phyloP scores from a whole-genome alignment of 345 rosid genomes.

The Litchi chinensis region DNA sequence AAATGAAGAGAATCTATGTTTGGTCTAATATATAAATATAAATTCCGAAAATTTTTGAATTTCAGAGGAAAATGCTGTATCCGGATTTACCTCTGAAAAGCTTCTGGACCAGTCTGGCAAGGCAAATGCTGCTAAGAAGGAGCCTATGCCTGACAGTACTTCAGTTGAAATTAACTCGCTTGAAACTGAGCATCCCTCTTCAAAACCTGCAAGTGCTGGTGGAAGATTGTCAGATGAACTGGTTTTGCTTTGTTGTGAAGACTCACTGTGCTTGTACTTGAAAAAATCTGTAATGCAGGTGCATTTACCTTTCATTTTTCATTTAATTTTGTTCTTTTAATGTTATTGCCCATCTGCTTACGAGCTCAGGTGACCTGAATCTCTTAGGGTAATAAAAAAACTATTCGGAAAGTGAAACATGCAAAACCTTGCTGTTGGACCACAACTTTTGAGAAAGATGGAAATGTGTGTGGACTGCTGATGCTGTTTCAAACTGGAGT shows the following conservation, averaged over 20 bases:
- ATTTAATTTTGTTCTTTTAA: neutral
- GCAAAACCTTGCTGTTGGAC: conserved; percentile 54
- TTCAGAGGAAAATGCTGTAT: conserved; percentile 27
- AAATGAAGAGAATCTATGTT: neutral
- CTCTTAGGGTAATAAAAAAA: conserved; percentile 38
- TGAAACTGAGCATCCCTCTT: conserved; percentile 24
- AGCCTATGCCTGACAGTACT: conserved; percentile 18
- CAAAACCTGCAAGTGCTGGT: conserved; percentile 16
- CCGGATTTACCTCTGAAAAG: conserved; percentile 25
- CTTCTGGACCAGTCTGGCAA: conserved; percentile 17
- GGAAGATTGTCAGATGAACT: conserved; percentile 27
- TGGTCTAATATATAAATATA: conserved; percentile 6
- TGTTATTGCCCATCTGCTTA: conserved; percentile 16
- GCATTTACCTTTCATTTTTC: conserved; percentile 9
- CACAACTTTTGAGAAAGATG: conserved; percentile 44
- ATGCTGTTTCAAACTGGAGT: conserved; percentile 51
- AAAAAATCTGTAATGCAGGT: conserved; percentile 51
- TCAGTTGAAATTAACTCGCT: conserved; percentile 17
- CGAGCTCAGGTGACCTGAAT: conserved; percentile 21
- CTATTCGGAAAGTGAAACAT: conserved; percentile 43
- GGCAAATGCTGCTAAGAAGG: conserved; percentile 19
- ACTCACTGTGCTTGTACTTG: conserved; percentile 37
- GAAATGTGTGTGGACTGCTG: conserved; percentile 42
- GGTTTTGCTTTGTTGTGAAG: conserved; percentile 48
- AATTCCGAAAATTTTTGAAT: conserved; percentile 10